Percentiles rank a stretch among this genome's conserved stretches.
phyloP scores from a whole-genome alignment of 148 eudicot genomes.

The Rhododendron griersonianum region DNA sequence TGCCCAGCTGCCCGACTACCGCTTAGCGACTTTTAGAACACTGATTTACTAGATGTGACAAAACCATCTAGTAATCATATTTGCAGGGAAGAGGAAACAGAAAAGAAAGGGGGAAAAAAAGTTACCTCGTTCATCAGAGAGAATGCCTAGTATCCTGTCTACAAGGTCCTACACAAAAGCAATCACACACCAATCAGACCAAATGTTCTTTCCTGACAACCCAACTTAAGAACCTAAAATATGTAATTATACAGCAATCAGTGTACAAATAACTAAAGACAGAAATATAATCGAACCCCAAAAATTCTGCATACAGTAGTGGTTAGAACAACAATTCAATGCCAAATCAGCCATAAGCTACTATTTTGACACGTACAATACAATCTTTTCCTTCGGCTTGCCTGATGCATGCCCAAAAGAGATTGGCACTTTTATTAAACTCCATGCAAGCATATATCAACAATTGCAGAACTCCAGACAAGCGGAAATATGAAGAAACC shows the following conservation, averaged over 20 bases:
- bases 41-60: background rate
- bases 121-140: constrained; percentile 84
- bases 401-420: background rate
- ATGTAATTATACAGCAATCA: background rate
- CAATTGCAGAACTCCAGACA: background rate
- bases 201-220: background rate
- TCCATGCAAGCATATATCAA: background rate
- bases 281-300: background rate
- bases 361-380: background rate
- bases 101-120: background rate
- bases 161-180: constrained; percentile 62
- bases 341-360: constrained; percentile 1
- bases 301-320: background rate
- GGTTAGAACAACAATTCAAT: background rate
- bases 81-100: background rate
- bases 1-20: too few relatives aligned
- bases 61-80: background rate
- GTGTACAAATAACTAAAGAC: background rate
- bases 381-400: background rate
- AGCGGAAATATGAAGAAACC: background rate
- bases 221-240: background rate
- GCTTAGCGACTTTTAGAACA: too few relatives aligned
- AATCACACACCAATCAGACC: constrained; percentile 1
- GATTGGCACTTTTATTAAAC: background rate
- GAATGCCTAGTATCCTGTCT: constrained; percentile 77